Evolutionary conservation across 371 early-diverging fungal species (phyloP).

Genomic region (Apophysomyces ossiformis): DNA sequence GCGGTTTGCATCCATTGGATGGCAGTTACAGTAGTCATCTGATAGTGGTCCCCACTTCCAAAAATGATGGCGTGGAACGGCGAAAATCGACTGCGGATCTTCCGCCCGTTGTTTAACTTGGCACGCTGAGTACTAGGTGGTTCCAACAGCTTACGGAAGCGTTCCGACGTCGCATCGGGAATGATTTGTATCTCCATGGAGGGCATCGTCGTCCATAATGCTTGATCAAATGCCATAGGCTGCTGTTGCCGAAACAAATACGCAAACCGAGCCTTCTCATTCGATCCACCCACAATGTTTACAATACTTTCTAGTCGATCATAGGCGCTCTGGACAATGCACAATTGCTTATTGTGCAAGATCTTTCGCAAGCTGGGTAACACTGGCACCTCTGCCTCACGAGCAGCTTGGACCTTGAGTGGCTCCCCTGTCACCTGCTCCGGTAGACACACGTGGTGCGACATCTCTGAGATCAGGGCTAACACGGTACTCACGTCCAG

Average conservation of each 20-base stretch:
- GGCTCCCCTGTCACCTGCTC: conserved; percentile 50
- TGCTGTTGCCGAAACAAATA: conserved; percentile 41
- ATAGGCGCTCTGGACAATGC: conserved; percentile 53
- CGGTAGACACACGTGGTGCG: conserved; percentile 45
- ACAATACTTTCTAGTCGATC: conserved; percentile 52
- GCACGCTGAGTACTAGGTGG: conserved; percentile 23
- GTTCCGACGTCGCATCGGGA: conserved; percentile 45
- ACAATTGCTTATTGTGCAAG: conserved; percentile 40
- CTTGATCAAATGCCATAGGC: conserved; percentile 23
- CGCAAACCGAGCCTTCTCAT: conserved; percentile 45
- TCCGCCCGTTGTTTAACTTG: conserved; percentile 47
- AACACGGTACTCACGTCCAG: conserved; percentile 62
- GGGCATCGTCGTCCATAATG: conserved; percentile 37
- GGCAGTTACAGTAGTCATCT: conserved; percentile 62
- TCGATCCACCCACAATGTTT: conserved; percentile 52
- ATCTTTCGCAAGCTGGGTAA: conserved; percentile 44
- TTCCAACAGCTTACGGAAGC: conserved; percentile 43
- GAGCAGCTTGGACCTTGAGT: conserved; percentile 51
- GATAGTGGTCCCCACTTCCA: conserved; percentile 57
- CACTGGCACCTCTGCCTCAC: conserved; percentile 43
- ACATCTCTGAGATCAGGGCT: conserved; percentile 54
- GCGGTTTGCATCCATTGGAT: conserved; percentile 62
- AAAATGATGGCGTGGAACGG: conserved; percentile 59
- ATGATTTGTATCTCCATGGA: conserved; percentile 39
- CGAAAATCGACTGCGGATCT: conserved; percentile 48